A percentile compares a stretch with the other conserved stretches of the same genome.
Conservation (phyloP, 2,329 filamentous ascomycete genomes). For the Geoglossum cookeanum region DNA sequence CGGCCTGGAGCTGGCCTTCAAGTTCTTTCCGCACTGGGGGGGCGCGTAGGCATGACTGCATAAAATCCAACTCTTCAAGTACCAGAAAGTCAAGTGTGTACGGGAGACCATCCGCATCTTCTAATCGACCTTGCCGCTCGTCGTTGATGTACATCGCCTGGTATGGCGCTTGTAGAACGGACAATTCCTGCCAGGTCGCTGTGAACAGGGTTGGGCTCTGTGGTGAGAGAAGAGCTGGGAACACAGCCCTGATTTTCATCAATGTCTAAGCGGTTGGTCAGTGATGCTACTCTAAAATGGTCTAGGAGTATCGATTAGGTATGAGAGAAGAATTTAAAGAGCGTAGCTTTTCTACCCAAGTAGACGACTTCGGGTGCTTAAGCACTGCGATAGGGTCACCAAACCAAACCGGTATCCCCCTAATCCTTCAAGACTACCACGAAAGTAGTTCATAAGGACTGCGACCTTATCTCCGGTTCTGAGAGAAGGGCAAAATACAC, state of each 20-base stretch:
- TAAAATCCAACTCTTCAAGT: slow-evolving; percentile 83
- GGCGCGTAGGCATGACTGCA: slow-evolving; percentile 78
- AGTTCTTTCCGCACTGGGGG: slow-evolving; percentile 77
- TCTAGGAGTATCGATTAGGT: too few relatives aligned
- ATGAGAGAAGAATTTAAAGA: too few relatives aligned
- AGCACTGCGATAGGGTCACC: too few relatives aligned
- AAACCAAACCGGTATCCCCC: too few relatives aligned
- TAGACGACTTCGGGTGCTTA: too few relatives aligned
- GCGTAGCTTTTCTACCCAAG: too few relatives aligned
- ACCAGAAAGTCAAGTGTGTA: slow-evolving; percentile 90
- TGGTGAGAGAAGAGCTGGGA: slow-evolving; percentile 61
- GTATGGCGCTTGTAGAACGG: slow-evolving; percentile 51
- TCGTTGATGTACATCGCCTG: slow-evolving; percentile 70
- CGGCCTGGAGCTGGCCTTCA: slow-evolving; percentile 52
- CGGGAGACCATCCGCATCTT: slow-evolving; percentile 78
- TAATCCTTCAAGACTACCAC: too few relatives aligned
- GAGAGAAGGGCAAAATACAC: too few relatives aligned
- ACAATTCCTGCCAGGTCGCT: slow-evolving; percentile 76
- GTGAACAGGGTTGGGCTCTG: slow-evolving; percentile 72
- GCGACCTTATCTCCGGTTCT: too few relatives aligned
- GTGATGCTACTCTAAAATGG: not conserved
- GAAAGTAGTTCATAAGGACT: too few relatives aligned
- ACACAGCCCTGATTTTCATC: slow-evolving; percentile 71
- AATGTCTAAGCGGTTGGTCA: slow-evolving; percentile 38
- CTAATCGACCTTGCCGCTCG: slow-evolving; percentile 69